Evolutionary conservation across 441 rosid species (phyloP).

Genomic region (Corymbia citriodora): DNA sequence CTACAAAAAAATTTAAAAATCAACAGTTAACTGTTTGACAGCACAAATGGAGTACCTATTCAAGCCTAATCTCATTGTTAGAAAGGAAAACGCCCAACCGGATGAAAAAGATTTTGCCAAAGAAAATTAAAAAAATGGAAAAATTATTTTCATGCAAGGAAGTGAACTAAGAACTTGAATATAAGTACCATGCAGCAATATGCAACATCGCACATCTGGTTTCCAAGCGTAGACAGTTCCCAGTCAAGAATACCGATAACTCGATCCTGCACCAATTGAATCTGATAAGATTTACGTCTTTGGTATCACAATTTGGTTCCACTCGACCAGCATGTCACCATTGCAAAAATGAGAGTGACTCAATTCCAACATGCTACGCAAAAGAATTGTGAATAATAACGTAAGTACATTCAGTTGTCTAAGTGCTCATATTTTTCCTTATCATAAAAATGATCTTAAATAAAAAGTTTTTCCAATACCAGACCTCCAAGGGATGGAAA

Average conservation of each 20-base stretch:
- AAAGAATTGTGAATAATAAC: neutral
- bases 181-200: constrained; percentile 69
- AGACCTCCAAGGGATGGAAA: constrained; percentile 89
- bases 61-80: neutral
- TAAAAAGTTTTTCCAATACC: neutral
- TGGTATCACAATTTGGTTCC: neutral
- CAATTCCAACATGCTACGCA: neutral
- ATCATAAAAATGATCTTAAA: neutral
- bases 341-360: neutral
- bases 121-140: neutral
- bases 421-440: neutral
- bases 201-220: constrained; percentile 96
- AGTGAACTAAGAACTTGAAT: neutral
- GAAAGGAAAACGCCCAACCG: neutral
- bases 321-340: neutral
- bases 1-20: constrained; percentile 31
- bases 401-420: neutral
- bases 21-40: neutral
- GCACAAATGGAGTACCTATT: neutral
- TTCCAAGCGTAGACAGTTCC: constrained; percentile 96
- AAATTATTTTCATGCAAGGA: neutral
- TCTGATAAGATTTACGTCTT: neutral
- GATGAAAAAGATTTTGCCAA: neutral
- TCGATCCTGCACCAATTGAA: constrained; percentile 55
- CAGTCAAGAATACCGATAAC: constrained; percentile 93